Conservation (phyloP, 2,329 filamentous ascomycete species). For the Phialocephala subalpina region DNA sequence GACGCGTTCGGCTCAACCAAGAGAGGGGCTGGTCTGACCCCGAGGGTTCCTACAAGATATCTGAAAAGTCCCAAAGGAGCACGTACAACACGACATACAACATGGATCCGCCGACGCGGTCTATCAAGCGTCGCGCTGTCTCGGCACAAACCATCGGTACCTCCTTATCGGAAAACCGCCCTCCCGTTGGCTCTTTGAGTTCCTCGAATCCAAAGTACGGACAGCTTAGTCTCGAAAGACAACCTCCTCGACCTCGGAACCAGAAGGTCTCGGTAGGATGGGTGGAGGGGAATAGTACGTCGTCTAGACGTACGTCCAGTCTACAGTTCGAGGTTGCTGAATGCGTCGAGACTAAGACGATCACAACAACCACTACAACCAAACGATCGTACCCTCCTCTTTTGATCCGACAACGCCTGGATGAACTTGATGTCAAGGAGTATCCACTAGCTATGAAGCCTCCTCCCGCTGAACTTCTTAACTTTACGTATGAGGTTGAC, state of each 20-base stretch:
- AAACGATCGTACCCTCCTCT: conserved; percentile 87
- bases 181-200: conserved; percentile 39
- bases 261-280: conserved; percentile 41
- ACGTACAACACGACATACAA: conserved; percentile 5
- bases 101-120: conserved; percentile 41
- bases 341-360: conserved; percentile 73
- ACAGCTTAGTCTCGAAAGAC: conserved; percentile 31
- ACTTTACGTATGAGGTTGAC: conserved; percentile 77
- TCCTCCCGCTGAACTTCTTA: conserved; percentile 80
- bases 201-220: conserved; percentile 36
- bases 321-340: conserved; percentile 64
- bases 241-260: conserved; percentile 33
- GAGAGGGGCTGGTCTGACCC: conserved; percentile 34
- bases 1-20: conserved; percentile 37
- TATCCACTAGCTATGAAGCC: conserved; percentile 87
- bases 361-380: conserved; percentile 93
- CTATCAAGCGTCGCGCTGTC: conserved; percentile 33
- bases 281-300: conserved; percentile 39
- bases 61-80: conserved; percentile 4
- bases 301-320: conserved; percentile 37
- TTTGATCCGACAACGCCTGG: conserved; percentile 69
- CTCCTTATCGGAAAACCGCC: conserved; percentile 25
- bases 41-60: conserved; percentile 19
- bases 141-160: conserved; percentile 28
- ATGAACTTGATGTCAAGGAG: conserved; percentile 82